Base-by-base conservation (phyloP, 1,284 basidiomycete species). In the Rugosomyces carneus region DNA sequence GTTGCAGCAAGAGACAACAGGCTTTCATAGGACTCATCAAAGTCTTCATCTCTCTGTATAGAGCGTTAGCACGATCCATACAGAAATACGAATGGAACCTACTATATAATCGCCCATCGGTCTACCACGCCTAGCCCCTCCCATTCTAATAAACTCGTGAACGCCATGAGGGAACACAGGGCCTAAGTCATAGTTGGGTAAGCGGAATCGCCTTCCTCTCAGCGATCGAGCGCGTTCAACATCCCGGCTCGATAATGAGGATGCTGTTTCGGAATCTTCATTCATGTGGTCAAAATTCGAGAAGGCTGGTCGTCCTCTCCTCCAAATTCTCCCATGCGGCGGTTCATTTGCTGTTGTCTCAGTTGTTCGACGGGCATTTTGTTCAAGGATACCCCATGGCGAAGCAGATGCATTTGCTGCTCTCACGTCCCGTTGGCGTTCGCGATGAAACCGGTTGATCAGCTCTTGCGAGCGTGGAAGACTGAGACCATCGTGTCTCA, bases 11-110 rank as follows among this genome's bases (percentile, higher is more conserved):
- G 62, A 2, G 72, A 70, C n/a, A 85, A 52, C 38, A 88, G 60
- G 29, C 68, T 74, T 58, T 88, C 84, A 53, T 87, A 87, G 0
- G 84, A 86, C 10, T 70, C 63, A 52, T 86, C 82, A 54, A 85
- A 80, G 50, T 85, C 73, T 55, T 85, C 81, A 49, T 87, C 84
- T 42, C 79, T 75, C 84, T 86, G 53, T 11, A 26, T 37, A 37
- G 51, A 45, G 39, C 15, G 32, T 10, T 39, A 26, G 9, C 10
- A 42, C 3, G 40, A 37, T 37, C 26, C 37, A 40, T 5, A 46
- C 39, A 26, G 51, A 37, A 31, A 41, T 26, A 26, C 51, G 27
- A 37, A n/a, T n/a, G 40, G n/a, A 31, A 63, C 72, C 42, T 47
- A 84, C 83, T 61, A 86, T 60, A 40, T 78, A 84, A 59, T 84